Evolutionary conservation across 1,284 basidiomycete genomes (phyloP).

Genomic region (Cerrena zonata): DNA sequence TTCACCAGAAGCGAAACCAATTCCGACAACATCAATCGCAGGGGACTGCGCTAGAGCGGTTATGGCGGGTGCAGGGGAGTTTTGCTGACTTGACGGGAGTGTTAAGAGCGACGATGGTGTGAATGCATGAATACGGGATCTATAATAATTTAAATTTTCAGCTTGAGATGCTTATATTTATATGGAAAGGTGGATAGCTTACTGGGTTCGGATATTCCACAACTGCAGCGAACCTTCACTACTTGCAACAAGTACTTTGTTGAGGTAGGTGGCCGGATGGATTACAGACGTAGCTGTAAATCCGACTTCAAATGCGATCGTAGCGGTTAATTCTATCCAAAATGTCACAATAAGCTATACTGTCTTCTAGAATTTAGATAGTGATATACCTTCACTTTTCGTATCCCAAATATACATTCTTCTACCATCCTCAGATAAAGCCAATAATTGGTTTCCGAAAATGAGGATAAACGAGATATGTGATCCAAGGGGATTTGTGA

Average conservation of each 20-base stretch:
- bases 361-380: conserved; percentile 2
- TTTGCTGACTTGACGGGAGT: conserved; percentile 30
- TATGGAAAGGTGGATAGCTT: conserved; percentile 26
- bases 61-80: conserved; percentile 49
- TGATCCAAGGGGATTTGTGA: conserved; percentile 60
- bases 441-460: conserved; percentile 77
- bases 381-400: conserved; percentile 46
- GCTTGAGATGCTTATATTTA: conserved; percentile 4
- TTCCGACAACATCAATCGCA: conserved; percentile 90
- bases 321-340: conserved; percentile 48
- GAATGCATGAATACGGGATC: conserved; percentile 66
- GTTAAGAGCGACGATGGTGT: conserved; percentile 45
- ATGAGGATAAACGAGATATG: conserved; percentile 60
- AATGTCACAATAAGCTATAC: no score
- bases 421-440: conserved; percentile 76
- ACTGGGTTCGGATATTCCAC: conserved; percentile 91
- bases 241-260: conserved; percentile 88
- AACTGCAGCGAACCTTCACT: conserved; percentile 79
- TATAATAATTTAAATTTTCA: conserved; percentile 21
- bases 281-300: conserved; percentile 83
- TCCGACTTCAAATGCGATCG: conserved; percentile 67
- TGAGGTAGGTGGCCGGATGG: conserved; percentile 95
- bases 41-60: conserved; percentile 86
- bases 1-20: conserved; percentile 85
- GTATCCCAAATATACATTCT: conserved; percentile 79